These are phyloP conservation scores for Dothideomycetes sp. DNA, from an alignment of 2,329 filamentous ascomycete genomes.

Conservation along the genomic window DNA sequence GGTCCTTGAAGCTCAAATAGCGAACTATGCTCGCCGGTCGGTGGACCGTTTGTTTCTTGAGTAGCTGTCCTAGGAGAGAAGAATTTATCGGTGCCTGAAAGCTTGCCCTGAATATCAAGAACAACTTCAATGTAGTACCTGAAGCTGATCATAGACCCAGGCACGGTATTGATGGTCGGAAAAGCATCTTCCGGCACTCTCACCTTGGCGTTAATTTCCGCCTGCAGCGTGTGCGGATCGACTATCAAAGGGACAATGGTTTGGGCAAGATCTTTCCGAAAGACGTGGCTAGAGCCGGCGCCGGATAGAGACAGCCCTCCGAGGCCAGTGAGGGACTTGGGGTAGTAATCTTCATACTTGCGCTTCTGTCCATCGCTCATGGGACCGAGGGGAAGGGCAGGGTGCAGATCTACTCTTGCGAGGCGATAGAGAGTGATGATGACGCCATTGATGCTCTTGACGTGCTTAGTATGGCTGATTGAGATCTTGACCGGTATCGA, in stretches of 20 bases:
- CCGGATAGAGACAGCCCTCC: conserved; percentile 79
- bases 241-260: conserved; percentile 81
- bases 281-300: conserved; percentile 79
- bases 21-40: conserved; percentile 7
- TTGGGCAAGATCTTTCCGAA: conserved; percentile 88
- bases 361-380: conserved; percentile 56
- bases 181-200: conserved; percentile 84
- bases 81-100: conserved; percentile 58
- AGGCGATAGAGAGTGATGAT: conserved; percentile 88
- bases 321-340: conserved; percentile 75
- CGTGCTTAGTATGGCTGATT: conserved; percentile 76
- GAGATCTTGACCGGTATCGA: conserved; percentile 67
- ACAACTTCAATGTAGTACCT: conserved; percentile 90
- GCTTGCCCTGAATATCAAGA: conserved; percentile 79
- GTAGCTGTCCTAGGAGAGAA: neutral
- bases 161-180: conserved; percentile 80
- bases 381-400: conserved; percentile 48
- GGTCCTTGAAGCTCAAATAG: conserved; percentile 20
- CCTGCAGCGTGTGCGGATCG: conserved; percentile 65
- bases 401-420: conserved; percentile 76
- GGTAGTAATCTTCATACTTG: conserved; percentile 75
- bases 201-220: conserved; percentile 71
- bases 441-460: conserved; percentile 85
- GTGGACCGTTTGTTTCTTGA: conserved; percentile 1
- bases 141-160: conserved; percentile 90